Evolutionary conservation across 106 monocot genomes (phyloP).

Genomic region (Allium fistulosum): DNA sequence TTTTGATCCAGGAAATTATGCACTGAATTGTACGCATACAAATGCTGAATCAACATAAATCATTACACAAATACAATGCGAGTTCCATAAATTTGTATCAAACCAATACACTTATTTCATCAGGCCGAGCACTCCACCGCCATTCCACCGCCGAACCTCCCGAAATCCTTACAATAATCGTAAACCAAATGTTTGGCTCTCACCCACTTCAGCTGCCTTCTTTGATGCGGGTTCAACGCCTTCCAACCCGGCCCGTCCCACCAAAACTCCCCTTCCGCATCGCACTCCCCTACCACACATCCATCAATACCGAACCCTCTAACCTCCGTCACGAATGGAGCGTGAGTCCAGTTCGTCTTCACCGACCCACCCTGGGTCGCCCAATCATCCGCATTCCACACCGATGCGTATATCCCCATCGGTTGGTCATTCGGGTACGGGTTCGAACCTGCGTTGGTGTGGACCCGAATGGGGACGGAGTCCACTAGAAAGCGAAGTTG

Average conservation of each 20-base stretch:
- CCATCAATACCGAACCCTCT: constrained; percentile 20
- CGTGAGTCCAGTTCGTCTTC: constrained; percentile 30
- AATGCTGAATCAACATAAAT: too few species aligned
- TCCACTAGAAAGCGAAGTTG: constrained; percentile 21
- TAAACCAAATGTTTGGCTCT: constrained; percentile 20
- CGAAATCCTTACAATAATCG: constrained; percentile 23
- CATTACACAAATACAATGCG: too few species aligned
- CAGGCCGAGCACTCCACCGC: neutral
- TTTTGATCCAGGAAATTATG: too few species aligned
- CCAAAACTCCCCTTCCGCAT: constrained; percentile 11
- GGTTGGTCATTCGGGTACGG: constrained; percentile 18
- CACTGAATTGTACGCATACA: too few species aligned
- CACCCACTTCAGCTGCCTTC: constrained; percentile 20
- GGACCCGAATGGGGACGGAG: constrained; percentile 16
- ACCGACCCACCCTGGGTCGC: constrained; percentile 28
- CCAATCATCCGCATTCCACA: constrained; percentile 39
- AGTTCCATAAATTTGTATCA: too few species aligned
- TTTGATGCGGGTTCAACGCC: constrained; percentile 10
- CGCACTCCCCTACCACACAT: constrained; percentile 8
- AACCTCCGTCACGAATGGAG: constrained; percentile 19
- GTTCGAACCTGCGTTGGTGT: constrained; percentile 17
- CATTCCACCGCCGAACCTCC: constrained; percentile 1
- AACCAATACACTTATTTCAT: neutral
- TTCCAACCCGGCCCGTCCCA: constrained; percentile 18
- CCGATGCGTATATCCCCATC: constrained; percentile 24